Percentiles rank a stretch among this genome's conserved stretches.
Evolutionary conservation across 176 grass and related monocot species (phyloP).

Genomic region (Aegilops longissima): DNA sequence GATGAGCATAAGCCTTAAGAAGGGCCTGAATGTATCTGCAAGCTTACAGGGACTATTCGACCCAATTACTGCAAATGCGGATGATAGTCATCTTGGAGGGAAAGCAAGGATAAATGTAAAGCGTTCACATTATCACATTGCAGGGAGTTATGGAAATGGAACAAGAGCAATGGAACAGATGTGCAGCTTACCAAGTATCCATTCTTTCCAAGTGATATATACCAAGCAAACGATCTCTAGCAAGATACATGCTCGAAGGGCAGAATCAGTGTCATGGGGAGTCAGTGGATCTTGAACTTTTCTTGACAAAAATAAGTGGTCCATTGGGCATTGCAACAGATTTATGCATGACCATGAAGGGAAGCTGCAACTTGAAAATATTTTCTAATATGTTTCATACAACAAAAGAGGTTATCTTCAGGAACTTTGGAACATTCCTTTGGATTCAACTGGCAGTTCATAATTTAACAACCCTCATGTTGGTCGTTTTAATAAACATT

Average conservation of each 20-base stretch:
- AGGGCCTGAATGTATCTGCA: constrained; percentile 31
- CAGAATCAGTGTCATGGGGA: constrained; percentile 26
- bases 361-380: constrained; percentile 35
- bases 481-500: no score
- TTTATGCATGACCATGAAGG: constrained; percentile 45
- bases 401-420: constrained; percentile 41
- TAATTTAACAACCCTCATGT: no score
- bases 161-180: neutral
- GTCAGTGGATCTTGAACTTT: constrained; percentile 47
- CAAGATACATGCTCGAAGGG: constrained; percentile 17
- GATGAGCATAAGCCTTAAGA: constrained; percentile 18
- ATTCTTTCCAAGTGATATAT: constrained; percentile 6
- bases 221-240: neutral
- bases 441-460: constrained; percentile 57
- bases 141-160: neutral
- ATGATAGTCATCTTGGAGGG: constrained; percentile 1
- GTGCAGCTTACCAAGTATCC: constrained; percentile 12
- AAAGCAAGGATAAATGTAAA: constrained; percentile 22
- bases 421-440: constrained; percentile 69
- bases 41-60: constrained; percentile 7
- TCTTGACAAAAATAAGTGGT: constrained; percentile 45
- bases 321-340: constrained; percentile 61
- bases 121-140: constrained; percentile 17
- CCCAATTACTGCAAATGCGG: neutral
- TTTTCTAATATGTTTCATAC: constrained; percentile 31